Percentiles rank a stretch among this genome's conserved stretches.
Conservation (phyloP, 192 early-diverging fungal genomes). For the Umbelopsis ramanniana region DNA sequence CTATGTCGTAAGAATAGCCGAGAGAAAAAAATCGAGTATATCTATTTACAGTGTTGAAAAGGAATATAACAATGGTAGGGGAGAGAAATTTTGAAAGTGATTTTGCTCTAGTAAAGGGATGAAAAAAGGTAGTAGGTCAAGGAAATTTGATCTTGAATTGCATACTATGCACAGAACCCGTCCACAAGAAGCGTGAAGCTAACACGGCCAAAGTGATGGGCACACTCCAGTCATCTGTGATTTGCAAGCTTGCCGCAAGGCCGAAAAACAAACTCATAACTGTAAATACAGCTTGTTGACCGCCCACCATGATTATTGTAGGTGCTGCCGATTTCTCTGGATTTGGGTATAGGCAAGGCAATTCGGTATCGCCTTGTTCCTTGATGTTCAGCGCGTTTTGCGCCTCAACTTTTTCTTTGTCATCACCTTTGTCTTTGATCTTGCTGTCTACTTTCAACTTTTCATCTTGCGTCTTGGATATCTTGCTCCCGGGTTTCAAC, state of each 20-base stretch:
- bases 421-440: background rate
- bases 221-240: constrained; percentile 49
- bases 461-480: background rate
- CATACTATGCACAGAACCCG: constrained; percentile 29
- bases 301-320: constrained; percentile 2
- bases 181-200: constrained; percentile 43
- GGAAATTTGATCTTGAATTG: constrained; percentile 36
- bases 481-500: background rate
- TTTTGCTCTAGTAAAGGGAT: background rate
- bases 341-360: constrained; percentile 16
- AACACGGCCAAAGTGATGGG: constrained; percentile 38
- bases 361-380: background rate
- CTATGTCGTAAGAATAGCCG: background rate
- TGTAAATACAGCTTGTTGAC: constrained; percentile 30
- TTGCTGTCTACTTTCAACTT: background rate
- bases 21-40: background rate
- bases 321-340: background rate
- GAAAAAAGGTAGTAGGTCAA: background rate
- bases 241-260: constrained; percentile 29
- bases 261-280: constrained; percentile 34
- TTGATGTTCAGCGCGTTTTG: background rate
- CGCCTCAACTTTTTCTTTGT: background rate
- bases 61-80: constrained; percentile 9
- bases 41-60: constrained; percentile 15
- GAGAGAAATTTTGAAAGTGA: background rate